Base-by-base conservation (phyloP, 116 monocot species). In the Cymodocea nodosa region DNA sequence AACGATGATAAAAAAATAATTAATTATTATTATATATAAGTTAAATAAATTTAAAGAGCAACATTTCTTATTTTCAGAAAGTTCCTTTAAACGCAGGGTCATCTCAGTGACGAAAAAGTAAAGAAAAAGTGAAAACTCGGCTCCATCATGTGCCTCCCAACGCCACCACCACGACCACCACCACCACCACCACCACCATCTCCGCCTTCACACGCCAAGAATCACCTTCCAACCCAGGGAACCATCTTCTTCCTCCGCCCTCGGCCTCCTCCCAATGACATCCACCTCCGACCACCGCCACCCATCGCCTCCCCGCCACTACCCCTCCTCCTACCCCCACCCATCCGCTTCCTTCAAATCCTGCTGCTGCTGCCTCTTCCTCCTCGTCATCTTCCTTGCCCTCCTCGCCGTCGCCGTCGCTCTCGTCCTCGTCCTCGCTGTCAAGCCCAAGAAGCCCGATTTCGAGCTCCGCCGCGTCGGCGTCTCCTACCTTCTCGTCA, bases 341-440 rank as follows among this genome's bases (percentile, higher is more conserved):
- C 75, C 82, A 23, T 24, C 70, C 30, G 80, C 84, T 53, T 89
- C 89, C 44, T 19, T 86, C 44, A 86, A 89, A 68, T 82, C 83
- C 60, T 90, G 90, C 81, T 97, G 91, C 85, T 97, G 91, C 82
- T 95, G 90, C 74, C 68, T 87, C 78, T 85, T 90, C 76, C 87
- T 95, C 70, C 81, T 95, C 73, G 81, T 95, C 64, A 82, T 52
- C 35, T 82, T 95, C 87, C 82, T 95, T 65, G 79, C 85, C 53
- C 87, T 95, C 66, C 83, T 97, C 67, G 72, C 73, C 63, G 23
- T 87, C 70, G 97, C 88, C 63, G 69, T 75, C 30, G 70, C 70
- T 52, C 87, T 95, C 70, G 72, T 90, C 71, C 68, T 95, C 70
- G 64, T 80, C 64, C 85, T 90, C 72, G 85, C 69, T 60, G 74